Base-by-base conservation (phyloP, 177 flowering plant genomes). In the Vitis hybrid region DNA sequence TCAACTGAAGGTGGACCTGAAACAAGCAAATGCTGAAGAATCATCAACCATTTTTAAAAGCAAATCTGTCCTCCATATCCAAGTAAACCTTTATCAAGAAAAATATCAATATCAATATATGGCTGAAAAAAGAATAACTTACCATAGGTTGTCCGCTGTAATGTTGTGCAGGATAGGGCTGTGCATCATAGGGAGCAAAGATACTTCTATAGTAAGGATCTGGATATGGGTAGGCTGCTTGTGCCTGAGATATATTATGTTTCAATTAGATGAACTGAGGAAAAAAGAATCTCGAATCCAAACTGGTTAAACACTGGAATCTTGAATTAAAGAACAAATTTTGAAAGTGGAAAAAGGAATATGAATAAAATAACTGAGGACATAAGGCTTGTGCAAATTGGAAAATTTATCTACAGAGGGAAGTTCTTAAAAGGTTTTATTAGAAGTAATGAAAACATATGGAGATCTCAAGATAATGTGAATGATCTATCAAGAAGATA, bases 151-250 rank as follows among this genome's bases (percentile, higher is more conserved):
- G 90, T 12, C 84, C 82, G 60, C 77, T 74, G 75, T 83, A 85
- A 3, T 86, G 77, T 70, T 83, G 88, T 56, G 85, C 72, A 50
- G 90, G 87, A 73, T 77, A 87, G 2, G 85, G 81, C 56, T 89
- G 97, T 62, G 90, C 78, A 62, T 91, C 95, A 83, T 85, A 91
- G 33, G 94, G 89, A 72, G 95, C 89, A 83, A 93, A 83, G 56
- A 91, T 88, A 76, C 96, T 90, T 78, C 94, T 82, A 68, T 89
- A 91, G 77, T 91, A 93, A 21, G 98, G 97, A 77, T 93, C 92
- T 64, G 92, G 95, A 76, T 91, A 93, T 6, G 97, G 89, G 71
- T 89, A 93, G 62, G 84, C 82, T 14, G 85, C 79, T 68, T 85
- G 92, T 66, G 82, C 90, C 98, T 88, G 85, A 65, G 3, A 66